Conservation (phyloP, 441 rosid species). For the Erodium moschatum region DNA sequence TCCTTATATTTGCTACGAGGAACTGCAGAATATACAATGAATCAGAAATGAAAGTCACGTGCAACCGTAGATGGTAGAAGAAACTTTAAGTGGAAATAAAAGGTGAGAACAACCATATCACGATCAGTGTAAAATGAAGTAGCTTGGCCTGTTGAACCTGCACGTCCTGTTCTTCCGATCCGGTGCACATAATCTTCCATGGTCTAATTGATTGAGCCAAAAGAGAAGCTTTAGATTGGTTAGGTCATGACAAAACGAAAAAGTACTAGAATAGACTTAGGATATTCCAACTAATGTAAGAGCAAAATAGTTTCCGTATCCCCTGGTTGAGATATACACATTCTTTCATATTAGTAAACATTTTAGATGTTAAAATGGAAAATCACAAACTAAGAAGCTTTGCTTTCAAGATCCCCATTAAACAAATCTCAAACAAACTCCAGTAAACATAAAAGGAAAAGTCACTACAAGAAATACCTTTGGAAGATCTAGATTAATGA, state of each 20-base stretch:
- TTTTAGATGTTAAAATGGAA: neutral
- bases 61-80: neutral
- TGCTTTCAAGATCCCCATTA: slow-evolving; percentile 4
- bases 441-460: slow-evolving; percentile 6
- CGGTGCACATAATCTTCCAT: slow-evolving; percentile 28
- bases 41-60: neutral
- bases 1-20: slow-evolving; percentile 32
- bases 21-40: slow-evolving; percentile 19
- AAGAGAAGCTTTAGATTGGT: slow-evolving; percentile 25
- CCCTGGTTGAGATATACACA: neutral
- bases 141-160: slow-evolving; percentile 28
- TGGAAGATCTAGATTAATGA: slow-evolving; percentile 37
- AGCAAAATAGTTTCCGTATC: neutral
- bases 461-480: slow-evolving; percentile 27
- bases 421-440: neutral
- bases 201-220: slow-evolving; percentile 31
- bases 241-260: neutral
- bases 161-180: slow-evolving; percentile 27
- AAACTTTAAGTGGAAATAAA: slow-evolving; percentile 4
- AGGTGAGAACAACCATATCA: slow-evolving; percentile 25
- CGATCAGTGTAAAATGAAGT: slow-evolving; percentile 34
- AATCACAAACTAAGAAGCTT: neutral
- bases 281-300: slow-evolving; percentile 13
- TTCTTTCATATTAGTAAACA: neutral
- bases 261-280: slow-evolving; percentile 9